These are phyloP conservation scores for Ceratocystiopsis brevicomis DNA, from an alignment of 2,329 filamentous ascomycete species.

Conservation along the genomic window DNA sequence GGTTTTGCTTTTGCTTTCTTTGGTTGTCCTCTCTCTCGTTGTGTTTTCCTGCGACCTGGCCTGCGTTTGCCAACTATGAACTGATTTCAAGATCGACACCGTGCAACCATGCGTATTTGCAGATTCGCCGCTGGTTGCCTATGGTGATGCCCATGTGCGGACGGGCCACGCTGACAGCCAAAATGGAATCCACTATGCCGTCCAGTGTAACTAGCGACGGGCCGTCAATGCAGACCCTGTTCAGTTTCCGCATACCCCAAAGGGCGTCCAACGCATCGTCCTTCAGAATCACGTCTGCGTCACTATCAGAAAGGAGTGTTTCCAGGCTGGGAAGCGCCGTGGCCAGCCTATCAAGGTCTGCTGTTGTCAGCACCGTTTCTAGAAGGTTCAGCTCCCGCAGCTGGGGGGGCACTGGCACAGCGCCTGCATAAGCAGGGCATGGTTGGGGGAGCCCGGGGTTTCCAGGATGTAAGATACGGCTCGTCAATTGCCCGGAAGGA, in stretches of 20 bases:
- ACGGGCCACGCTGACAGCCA: too few species aligned
- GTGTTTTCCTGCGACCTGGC: too few species aligned
- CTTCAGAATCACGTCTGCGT: constrained; percentile 22
- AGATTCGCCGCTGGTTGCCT: too few species aligned
- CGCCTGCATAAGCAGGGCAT: constrained; percentile 16
- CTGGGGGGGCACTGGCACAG: constrained; percentile 30
- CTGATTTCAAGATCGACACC: too few species aligned
- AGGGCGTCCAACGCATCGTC: constrained; percentile 21
- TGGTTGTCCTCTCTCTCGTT: too few species aligned
- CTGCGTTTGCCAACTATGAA: too few species aligned
- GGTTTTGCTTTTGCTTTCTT: too few species aligned
- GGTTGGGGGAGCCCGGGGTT: constrained; percentile 15
- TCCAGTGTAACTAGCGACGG: constrained; percentile 33
- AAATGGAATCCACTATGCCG: constrained; percentile 26
- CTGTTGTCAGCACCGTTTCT: constrained; percentile 28
- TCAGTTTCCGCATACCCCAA: constrained; percentile 24
- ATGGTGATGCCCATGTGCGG: too few species aligned
- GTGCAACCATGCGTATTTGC: too few species aligned
- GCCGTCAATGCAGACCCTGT: constrained; percentile 32
- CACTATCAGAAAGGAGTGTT: constrained; percentile 36
- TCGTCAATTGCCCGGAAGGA: too few species aligned
- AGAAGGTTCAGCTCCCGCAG: constrained; percentile 34
- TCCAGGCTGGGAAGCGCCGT: constrained; percentile 28
- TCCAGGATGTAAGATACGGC: constrained; percentile 10
- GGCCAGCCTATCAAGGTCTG: constrained; percentile 30